Percentiles rank a stretch among this genome's conserved stretches.
Evolutionary conservation across 805 yeast genomes (phyloP).

Genomic region (Kregervanrija pseudodelftensis): DNA sequence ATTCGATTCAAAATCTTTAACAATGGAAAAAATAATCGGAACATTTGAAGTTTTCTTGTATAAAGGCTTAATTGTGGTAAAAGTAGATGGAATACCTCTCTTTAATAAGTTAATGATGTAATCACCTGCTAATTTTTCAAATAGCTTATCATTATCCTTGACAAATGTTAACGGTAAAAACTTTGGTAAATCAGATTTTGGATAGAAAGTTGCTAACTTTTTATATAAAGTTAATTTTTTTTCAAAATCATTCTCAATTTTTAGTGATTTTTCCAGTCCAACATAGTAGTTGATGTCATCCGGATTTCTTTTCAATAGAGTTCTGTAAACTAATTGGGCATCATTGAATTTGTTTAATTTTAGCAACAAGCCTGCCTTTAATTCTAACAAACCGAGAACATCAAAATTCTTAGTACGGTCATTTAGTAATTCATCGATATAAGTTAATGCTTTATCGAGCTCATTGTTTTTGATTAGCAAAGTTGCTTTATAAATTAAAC

Average conservation of each 20-base stretch:
- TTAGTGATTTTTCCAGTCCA: slow-evolving; percentile 59
- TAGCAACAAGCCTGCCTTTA: slow-evolving; percentile 56
- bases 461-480: slow-evolving; percentile 60
- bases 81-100: slow-evolving; percentile 86
- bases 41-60: slow-evolving; percentile 42
- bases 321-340: slow-evolving; percentile 63
- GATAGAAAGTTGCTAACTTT: slow-evolving; percentile 63
- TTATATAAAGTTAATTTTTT: slow-evolving; percentile 58
- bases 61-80: slow-evolving; percentile 77
- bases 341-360: slow-evolving; percentile 50
- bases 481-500: slow-evolving; percentile 63
- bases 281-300: slow-evolving; percentile 64
- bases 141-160: slow-evolving; percentile 35
- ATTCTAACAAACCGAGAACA: slow-evolving; percentile 49
- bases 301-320: slow-evolving; percentile 76
- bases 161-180: slow-evolving; percentile 73
- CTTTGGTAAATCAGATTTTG: slow-evolving; percentile 74
- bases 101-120: slow-evolving; percentile 59
- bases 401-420: slow-evolving; percentile 7
- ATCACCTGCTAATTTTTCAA: slow-evolving; percentile 35
- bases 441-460: slow-evolving; percentile 53
- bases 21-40: slow-evolving; percentile 44
- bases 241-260: slow-evolving; percentile 37
- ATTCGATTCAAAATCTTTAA: slow-evolving; percentile 36
- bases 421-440: slow-evolving; percentile 34